Conservation (phyloP, 2,329 filamentous ascomycete species). For the Ophiostoma angusticollis region DNA sequence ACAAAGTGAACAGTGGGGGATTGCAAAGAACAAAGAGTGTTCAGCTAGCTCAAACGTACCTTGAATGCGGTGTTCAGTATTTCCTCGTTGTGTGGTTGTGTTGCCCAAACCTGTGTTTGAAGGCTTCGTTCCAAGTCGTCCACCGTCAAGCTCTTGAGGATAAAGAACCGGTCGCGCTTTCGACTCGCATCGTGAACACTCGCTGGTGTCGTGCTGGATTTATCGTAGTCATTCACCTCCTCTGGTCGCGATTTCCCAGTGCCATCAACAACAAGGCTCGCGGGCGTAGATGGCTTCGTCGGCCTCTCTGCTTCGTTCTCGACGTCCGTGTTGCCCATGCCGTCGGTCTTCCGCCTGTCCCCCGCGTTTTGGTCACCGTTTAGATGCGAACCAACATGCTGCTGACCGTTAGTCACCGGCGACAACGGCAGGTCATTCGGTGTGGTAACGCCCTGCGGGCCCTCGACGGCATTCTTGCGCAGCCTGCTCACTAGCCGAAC, state of each 20-base stretch:
- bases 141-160: slow-evolving; percentile 83
- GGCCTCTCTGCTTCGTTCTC: not conserved
- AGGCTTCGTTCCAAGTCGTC: slow-evolving; percentile 85
- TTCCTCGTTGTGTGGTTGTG: slow-evolving; percentile 87
- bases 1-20: not conserved
- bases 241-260: slow-evolving; percentile 1
- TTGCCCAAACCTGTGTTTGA: slow-evolving; percentile 83
- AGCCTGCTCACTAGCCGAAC: slow-evolving; percentile 77
- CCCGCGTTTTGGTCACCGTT: not conserved
- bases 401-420: slow-evolving; percentile 16
- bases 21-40: not conserved
- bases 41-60: slow-evolving; percentile 33
- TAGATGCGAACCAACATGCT: not conserved
- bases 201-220: not conserved
- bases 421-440: slow-evolving; percentile 39
- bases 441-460: slow-evolving; percentile 33
- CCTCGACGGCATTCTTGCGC: slow-evolving; percentile 43
- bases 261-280: slow-evolving; percentile 6
- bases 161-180: slow-evolving; percentile 66
- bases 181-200: not conserved
- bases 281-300: not conserved
- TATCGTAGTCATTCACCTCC: not conserved
- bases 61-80: slow-evolving; percentile 69
- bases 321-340: not conserved
- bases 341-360: not conserved